phyloP scores from a whole-genome alignment of 345 rosid species.

The Zanthoxylum bungeanum region DNA sequence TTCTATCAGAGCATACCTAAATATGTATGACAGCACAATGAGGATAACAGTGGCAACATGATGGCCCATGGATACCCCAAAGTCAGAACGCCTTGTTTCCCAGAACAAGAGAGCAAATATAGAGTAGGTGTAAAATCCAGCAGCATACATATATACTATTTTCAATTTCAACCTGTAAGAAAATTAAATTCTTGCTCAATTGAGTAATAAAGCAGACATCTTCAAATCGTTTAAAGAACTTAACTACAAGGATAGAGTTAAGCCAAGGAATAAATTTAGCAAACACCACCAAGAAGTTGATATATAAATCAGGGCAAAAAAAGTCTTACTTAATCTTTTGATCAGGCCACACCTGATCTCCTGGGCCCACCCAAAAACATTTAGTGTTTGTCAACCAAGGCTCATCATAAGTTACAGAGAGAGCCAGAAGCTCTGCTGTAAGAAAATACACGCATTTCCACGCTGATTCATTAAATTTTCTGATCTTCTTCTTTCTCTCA shows the following conservation, averaged over 20 bases:
- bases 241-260: conserved; percentile 1
- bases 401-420: conserved; percentile 68
- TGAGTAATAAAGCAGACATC: conserved; percentile 9
- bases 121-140: conserved; percentile 96
- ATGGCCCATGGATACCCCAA: conserved; percentile 97
- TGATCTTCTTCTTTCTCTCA: conserved; percentile 48
- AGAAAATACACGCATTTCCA: conserved; percentile 90
- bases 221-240: background rate
- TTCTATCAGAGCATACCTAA: conserved; percentile 42
- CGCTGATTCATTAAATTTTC: conserved; percentile 95
- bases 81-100: conserved; percentile 99
- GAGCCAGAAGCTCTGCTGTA: conserved; percentile 78
- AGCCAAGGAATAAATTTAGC: background rate
- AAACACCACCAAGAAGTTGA: background rate
- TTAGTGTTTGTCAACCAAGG: conserved; percentile 84
- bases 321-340: conserved; percentile 71
- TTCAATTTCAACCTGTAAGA: conserved; percentile 80
- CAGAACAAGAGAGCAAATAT: conserved; percentile 93
- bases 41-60: conserved; percentile 83
- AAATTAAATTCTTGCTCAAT: conserved; percentile 8
- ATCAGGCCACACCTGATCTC: conserved; percentile 94
- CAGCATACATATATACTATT: conserved; percentile 79
- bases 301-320: background rate
- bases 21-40: conserved; percentile 78
- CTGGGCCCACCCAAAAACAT: conserved; percentile 93